Evolutionary conservation across 805 yeast genomes (phyloP), one percentile per base, ranked within the genome.

Genomic region (Candida tibetensis): DNA sequence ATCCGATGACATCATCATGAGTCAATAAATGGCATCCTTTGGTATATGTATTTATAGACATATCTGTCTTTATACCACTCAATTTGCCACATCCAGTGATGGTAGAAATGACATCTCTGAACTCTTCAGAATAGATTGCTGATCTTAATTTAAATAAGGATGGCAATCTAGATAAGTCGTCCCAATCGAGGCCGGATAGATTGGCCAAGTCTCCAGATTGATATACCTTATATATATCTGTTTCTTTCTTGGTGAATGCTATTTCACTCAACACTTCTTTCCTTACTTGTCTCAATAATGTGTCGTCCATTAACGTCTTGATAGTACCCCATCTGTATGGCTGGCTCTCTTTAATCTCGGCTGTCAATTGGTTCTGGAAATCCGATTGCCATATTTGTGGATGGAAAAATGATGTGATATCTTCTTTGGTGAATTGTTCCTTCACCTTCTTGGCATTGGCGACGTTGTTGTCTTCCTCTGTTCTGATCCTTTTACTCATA

Each of bases 1-100:
- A 82, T 1, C 98, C 99, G 57, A 93, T 93, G 22, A 93, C 99
- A 59, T 93, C 99, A 63, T 93, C 99, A 58, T 93, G 99, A 3
- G 95, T 88, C 45, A 93, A 69, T 40, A 93, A 68, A 63, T 93
- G 99, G 55, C 98, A 93, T 1, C 96, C 95, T 52, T 87, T 85
- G 34, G 84, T 82, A 59, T 93, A 93, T 3, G 95, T 82, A 56
- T 93, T 91, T 48, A 93, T 78, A 44, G 95, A 82, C 81, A 93
- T 82, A 57, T 93, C 99, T 26, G 95, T 89, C 58, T 88, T 87
- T 28, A 73, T 51, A n/a, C 96, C 97, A 48, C 95, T 85, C 31
- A 93, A 64, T 45, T 87, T 85, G 0, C 98, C 99, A 47, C 95
- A 79, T 4, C 85, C 85, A 0, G 97, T 85, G 14, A 93, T 83